Percentiles rank a stretch among this genome's conserved stretches.
These are phyloP conservation scores for Exophiala viscosa DNA, from an alignment of 2,329 filamentous ascomycete genomes.

Conservation along the genomic window DNA sequence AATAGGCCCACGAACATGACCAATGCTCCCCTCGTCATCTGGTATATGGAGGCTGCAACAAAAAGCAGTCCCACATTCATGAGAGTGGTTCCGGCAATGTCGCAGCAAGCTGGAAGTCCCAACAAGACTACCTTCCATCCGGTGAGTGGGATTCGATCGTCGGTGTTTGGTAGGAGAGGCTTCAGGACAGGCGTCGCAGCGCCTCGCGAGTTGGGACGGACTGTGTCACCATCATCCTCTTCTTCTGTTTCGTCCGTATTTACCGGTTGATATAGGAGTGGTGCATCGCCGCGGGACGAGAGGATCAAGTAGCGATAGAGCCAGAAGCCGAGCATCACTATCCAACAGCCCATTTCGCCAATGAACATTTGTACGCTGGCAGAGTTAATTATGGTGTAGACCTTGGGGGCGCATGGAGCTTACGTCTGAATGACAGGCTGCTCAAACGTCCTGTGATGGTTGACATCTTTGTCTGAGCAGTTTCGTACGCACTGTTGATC, in stretches of 20 bases:
- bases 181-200: constrained; percentile 51
- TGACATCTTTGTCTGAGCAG: constrained; percentile 68
- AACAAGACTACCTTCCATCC: constrained; percentile 72
- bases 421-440: constrained; percentile 91
- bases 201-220: constrained; percentile 38
- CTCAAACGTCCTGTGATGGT: constrained; percentile 71
- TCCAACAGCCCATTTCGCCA: constrained; percentile 93
- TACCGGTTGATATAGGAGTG: constrained; percentile 62
- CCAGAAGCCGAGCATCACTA: constrained; percentile 70
- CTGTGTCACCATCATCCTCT: constrained; percentile 46
- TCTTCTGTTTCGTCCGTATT: constrained; percentile 45
- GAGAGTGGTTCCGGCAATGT: constrained; percentile 89
- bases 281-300: constrained; percentile 35
- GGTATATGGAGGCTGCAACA: constrained; percentile 93
- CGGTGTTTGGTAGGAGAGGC: constrained; percentile 50
- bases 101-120: constrained; percentile 82
- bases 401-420: constrained; percentile 21
- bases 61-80: constrained; percentile 96
- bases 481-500: constrained; percentile 96
- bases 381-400: constrained; percentile 11
- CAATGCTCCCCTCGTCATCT: constrained; percentile 94
- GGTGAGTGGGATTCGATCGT: constrained; percentile 58
- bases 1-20: constrained; percentile 95
- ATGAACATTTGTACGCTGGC: constrained; percentile 84
- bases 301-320: constrained; percentile 52